phyloP scores from a whole-genome alignment of 2,329 filamentous ascomycete species.

The Claviceps sp. region DNA sequence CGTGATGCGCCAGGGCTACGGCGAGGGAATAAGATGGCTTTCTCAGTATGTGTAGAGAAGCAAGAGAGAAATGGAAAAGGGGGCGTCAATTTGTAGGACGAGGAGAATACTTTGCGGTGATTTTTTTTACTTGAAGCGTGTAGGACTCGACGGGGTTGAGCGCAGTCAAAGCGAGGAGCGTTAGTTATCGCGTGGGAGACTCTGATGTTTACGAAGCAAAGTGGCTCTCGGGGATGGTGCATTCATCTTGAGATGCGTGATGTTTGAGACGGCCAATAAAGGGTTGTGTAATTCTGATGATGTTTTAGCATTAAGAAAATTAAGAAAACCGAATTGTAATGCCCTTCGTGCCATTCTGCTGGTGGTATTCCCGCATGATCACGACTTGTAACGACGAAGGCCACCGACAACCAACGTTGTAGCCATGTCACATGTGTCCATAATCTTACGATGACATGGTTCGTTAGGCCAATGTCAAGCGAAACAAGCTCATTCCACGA shows the following conservation, averaged over 20 bases:
- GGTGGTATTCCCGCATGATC: too few relatives aligned
- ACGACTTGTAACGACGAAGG: not conserved
- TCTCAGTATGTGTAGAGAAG: constrained; percentile 70
- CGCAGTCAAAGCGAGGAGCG: constrained; percentile 1
- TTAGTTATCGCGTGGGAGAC: not conserved
- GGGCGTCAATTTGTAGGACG: not conserved
- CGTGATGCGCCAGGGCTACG: constrained; percentile 94
- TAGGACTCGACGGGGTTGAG: not conserved
- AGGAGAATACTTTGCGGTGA: not conserved
- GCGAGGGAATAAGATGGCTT: constrained; percentile 82
- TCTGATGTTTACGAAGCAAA: constrained; percentile 4
- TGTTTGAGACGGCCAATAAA: constrained; percentile 16
- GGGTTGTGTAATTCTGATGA: constrained; percentile 19
- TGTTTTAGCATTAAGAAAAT: constrained; percentile 3
- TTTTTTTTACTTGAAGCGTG: not conserved
- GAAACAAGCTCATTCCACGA: not conserved
- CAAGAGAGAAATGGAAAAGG: not conserved
- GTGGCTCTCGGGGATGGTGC: constrained; percentile 18
- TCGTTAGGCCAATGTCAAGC: too few relatives aligned
- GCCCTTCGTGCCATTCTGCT: not conserved
- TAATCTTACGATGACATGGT: too few relatives aligned
- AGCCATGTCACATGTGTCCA: too few relatives aligned
- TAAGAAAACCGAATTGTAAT: not conserved
- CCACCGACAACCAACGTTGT: not conserved
- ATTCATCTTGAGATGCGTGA: constrained; percentile 14